Evolutionary conservation across 2,329 filamentous ascomycete genomes (phyloP), one percentile per base, ranked within the genome.

Genomic region (Xylaria sp.): DNA sequence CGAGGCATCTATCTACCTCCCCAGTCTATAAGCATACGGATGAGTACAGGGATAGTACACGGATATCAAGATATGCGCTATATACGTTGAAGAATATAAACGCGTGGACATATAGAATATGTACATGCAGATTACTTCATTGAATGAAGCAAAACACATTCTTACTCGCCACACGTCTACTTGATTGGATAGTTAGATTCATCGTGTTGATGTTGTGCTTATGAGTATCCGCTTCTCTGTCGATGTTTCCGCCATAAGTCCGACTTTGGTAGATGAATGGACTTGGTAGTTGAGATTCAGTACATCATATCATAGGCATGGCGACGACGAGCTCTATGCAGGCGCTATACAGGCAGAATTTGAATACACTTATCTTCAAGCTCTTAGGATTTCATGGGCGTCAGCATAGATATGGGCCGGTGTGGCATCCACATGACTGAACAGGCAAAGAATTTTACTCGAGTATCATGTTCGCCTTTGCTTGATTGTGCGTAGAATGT

Each of bases 101-200:
- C 25, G 58, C 28, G 18, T 46, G 48, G 31, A 39, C 49, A 25
- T 51, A 61, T 51, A 48, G 46, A 61, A 61, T 61, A 31, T 39
- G 46, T 61, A 31, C 25, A 33, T 33, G 51, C 51, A 54, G 25
- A 10, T 13, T 12, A 10, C 9, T 51, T 51, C 48, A 54, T 54
- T 10, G 25, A 8, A 31, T n/a, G 25, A 15, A 10, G 33, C 2
- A 54, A 28, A 28, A 31, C 51, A 51, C 20, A 25, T 51, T 13
- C 9, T 3, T 28, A 25, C 20, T 31, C 13, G 20, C 12, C 49
- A 49, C 25, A 43, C 25, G 12, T 12, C 31, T 39, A 28, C 5
- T 31, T 39, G n/a, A n/a, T n/a, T 39, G 9, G 18, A 31, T 60
- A 15, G n/a, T 2, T 51, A 28, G 9, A 25, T 61, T 25, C 12